Evolutionary conservation across 2,329 filamentous ascomycete species (phyloP).

Genomic region (Aaosphaeria pasadenensis): DNA sequence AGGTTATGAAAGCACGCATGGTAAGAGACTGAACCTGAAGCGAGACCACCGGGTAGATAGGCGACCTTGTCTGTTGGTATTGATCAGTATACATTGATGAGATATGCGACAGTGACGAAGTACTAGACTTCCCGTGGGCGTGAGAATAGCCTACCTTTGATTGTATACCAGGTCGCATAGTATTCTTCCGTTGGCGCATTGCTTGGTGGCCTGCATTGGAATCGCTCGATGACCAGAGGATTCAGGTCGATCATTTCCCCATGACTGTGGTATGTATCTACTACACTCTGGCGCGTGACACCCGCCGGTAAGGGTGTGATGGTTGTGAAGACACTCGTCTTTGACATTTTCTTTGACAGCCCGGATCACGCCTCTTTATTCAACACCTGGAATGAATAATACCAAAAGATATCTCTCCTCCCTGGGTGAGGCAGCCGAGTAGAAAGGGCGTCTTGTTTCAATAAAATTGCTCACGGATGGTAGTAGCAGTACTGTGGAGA

Average conservation of each 20-base stretch:
- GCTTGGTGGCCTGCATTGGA: slow-evolving; percentile 64
- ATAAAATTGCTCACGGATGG: not conserved
- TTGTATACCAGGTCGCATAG: slow-evolving; percentile 68
- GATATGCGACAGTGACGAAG: not conserved
- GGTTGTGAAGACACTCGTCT: slow-evolving; percentile 69
- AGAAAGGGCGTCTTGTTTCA: not conserved
- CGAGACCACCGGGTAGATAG: slow-evolving; percentile 66
- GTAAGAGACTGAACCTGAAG: slow-evolving; percentile 69
- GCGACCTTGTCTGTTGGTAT: slow-evolving; percentile 61
- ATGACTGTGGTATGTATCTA: slow-evolving; percentile 76
- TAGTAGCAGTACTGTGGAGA: too few relatives aligned
- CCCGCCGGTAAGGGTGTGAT: slow-evolving; percentile 72
- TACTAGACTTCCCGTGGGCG: too few relatives aligned
- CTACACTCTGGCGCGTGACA: slow-evolving; percentile 66
- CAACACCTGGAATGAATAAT: slow-evolving; percentile 10
- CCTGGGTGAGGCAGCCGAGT: not conserved
- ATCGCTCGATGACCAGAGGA: slow-evolving; percentile 72
- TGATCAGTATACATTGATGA: not conserved
- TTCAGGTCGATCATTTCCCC: slow-evolving; percentile 84
- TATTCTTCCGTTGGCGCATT: slow-evolving; percentile 69
- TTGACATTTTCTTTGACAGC: slow-evolving; percentile 55
- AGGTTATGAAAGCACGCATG: slow-evolving; percentile 78
- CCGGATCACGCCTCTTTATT: not conserved
- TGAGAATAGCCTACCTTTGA: slow-evolving; percentile 30
- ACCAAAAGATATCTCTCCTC: not conserved